Percentiles rank a stretch among this genome's conserved stretches.
These are phyloP conservation scores for Chrysochromulina parva DNA, from an alignment of 78 protist species.

Conservation along the genomic window DNA sequence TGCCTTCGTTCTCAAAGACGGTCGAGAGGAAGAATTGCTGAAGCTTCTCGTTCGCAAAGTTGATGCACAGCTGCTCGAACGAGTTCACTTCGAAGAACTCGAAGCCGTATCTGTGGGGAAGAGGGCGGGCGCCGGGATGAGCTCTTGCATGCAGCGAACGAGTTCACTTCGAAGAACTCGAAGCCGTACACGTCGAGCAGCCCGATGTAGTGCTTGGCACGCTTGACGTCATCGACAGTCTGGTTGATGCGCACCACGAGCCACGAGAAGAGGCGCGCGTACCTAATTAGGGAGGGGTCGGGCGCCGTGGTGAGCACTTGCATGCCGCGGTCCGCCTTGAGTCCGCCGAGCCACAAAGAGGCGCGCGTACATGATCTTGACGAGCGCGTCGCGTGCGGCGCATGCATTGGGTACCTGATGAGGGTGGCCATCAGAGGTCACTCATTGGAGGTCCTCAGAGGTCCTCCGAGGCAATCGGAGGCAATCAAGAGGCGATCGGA, in stretches of 20 bases:
- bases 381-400: background rate
- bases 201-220: background rate
- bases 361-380: background rate
- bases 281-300: too few species aligned
- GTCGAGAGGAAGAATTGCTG: constrained; percentile 37
- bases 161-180: constrained; percentile 87
- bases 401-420: too few species aligned
- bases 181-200: constrained; percentile 94
- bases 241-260: background rate
- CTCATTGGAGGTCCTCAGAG: too few species aligned
- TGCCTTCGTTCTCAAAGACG: constrained; percentile 46
- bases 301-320: too few species aligned
- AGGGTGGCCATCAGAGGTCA: too few species aligned
- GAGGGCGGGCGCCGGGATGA: too few species aligned
- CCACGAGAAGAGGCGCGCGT: background rate
- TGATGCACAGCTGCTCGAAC: constrained; percentile 92
- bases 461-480: too few species aligned
- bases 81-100: constrained; percentile 89
- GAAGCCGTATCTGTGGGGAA: constrained; percentile 94
- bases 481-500: too few species aligned
- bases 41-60: constrained; percentile 83
- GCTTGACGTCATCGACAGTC: too few species aligned
- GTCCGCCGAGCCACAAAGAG: background rate
- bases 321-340: too few species aligned
- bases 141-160: background rate